Evolutionary conservation across 169 alveolate species (phyloP).

Genomic region (Cryptosporidium felis): DNA sequence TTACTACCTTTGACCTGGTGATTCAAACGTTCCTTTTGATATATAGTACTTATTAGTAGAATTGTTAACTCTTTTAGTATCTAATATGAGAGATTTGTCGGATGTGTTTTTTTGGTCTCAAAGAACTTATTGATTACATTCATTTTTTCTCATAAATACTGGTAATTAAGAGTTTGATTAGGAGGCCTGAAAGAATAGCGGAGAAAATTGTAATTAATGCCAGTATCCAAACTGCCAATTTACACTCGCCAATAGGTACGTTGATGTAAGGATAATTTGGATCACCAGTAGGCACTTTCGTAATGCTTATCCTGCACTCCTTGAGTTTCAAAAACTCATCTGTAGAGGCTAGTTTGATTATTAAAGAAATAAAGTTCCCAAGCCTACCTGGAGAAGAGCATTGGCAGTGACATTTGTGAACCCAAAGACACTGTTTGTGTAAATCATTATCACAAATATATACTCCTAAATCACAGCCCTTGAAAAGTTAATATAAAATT

Average conservation of each 20-base stretch:
- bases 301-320: constrained; percentile 50
- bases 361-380: background rate
- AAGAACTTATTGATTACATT: background rate
- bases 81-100: constrained; percentile 1
- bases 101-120: background rate
- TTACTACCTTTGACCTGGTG: background rate
- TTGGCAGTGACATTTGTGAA: constrained; percentile 61
- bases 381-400: constrained; percentile 64
- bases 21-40: background rate
- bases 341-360: background rate
- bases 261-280: constrained; percentile 37
- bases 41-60: constrained; percentile 47
- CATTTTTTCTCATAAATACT: background rate
- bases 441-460: constrained; percentile 49
- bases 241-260: constrained; percentile 67
- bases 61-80: constrained; percentile 25
- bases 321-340: constrained; percentile 38
- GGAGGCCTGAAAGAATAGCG: background rate
- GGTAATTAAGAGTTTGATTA: background rate
- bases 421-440: constrained; percentile 66
- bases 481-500: background rate
- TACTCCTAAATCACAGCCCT: constrained; percentile 67
- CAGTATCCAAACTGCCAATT: constrained; percentile 56
- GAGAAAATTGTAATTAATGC: constrained; percentile 3
- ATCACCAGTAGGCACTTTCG: constrained; percentile 63